These are phyloP conservation scores for Tetrapisispora namnaoensis DNA, from an alignment of 805 yeast genomes.

Conservation along the genomic window DNA sequence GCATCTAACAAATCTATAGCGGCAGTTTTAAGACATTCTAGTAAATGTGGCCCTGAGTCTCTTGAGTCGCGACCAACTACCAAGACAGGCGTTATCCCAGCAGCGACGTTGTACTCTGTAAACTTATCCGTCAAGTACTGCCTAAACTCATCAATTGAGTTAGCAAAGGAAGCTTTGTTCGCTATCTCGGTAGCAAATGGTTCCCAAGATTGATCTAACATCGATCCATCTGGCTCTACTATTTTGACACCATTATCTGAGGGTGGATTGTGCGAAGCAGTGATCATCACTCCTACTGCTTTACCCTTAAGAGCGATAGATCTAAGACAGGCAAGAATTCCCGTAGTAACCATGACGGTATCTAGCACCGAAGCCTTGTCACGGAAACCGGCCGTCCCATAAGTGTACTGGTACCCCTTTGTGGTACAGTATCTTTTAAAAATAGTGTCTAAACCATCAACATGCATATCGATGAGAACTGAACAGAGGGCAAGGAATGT, in stretches of 20 bases:
- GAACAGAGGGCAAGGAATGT: too few relatives aligned
- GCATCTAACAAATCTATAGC: slow-evolving; percentile 53
- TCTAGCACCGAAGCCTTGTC: slow-evolving; percentile 60
- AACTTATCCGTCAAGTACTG: slow-evolving; percentile 20
- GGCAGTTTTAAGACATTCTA: slow-evolving; percentile 39
- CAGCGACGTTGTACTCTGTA: slow-evolving; percentile 9
- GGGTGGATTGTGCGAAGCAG: slow-evolving; percentile 93
- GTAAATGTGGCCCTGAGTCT: slow-evolving; percentile 54
- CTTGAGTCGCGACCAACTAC: slow-evolving; percentile 82
- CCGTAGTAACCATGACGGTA: slow-evolving; percentile 75
- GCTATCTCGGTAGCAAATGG: slow-evolving; percentile 69
- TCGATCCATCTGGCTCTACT: slow-evolving; percentile 89
- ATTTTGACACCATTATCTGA: slow-evolving; percentile 84
- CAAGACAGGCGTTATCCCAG: slow-evolving; percentile 33
- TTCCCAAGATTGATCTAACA: slow-evolving; percentile 84
- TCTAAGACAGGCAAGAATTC: slow-evolving; percentile 71
- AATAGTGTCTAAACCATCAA: slow-evolving; percentile 3
- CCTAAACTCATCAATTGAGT: slow-evolving; percentile 34
- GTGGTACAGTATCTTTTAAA: slow-evolving; percentile 33
- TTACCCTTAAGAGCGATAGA: slow-evolving; percentile 61
- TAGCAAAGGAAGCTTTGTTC: slow-evolving; percentile 40
- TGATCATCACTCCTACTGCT: slow-evolving; percentile 90
- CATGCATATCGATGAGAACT: neutral
- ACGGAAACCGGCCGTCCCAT: slow-evolving; percentile 98
- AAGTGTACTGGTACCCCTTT: slow-evolving; percentile 38